phyloP scores from a whole-genome alignment of 2,329 filamentous ascomycete genomes.

The Colletotrichum lentis region DNA sequence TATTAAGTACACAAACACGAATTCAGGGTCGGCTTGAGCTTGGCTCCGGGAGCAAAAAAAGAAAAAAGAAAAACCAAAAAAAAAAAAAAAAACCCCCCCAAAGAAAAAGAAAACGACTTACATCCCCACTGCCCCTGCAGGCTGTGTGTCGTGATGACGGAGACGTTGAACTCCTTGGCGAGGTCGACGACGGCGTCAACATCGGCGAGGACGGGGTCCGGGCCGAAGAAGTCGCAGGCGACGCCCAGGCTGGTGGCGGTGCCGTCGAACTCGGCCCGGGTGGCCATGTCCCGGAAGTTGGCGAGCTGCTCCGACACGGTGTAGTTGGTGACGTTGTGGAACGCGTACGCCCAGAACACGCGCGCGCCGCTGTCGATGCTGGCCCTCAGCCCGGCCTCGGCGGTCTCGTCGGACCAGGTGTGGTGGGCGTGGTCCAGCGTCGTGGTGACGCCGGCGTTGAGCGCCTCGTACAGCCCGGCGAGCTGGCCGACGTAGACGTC shows the following conservation, averaged over 20 bases:
- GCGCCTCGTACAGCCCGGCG: constrained; percentile 57
- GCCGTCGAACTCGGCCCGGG: constrained; percentile 41
- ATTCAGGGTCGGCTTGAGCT: too few species aligned
- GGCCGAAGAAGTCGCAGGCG: constrained; percentile 52
- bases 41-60: too few species aligned
- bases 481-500: constrained; percentile 59
- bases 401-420: constrained; percentile 53
- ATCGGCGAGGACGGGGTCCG: constrained; percentile 42
- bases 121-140: constrained; percentile 51
- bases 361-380: constrained; percentile 58
- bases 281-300: constrained; percentile 51
- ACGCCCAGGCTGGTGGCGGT: constrained; percentile 51
- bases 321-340: constrained; percentile 50
- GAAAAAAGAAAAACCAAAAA: too few species aligned
- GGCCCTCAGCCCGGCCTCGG: constrained; percentile 56
- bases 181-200: constrained; percentile 47
- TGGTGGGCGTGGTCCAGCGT: constrained; percentile 62
- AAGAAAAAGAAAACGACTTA: constrained; percentile 39
- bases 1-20: neutral
- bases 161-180: constrained; percentile 50
- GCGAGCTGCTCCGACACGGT: constrained; percentile 48
- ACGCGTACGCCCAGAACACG: constrained; percentile 57
- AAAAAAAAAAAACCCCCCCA: too few species aligned
- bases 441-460: constrained; percentile 63
- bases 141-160: constrained; percentile 57